Evolutionary conservation across 331 rosid genomes (phyloP), one percentile per base, ranked within the genome.

Genomic region (Spiraea crenata): DNA sequence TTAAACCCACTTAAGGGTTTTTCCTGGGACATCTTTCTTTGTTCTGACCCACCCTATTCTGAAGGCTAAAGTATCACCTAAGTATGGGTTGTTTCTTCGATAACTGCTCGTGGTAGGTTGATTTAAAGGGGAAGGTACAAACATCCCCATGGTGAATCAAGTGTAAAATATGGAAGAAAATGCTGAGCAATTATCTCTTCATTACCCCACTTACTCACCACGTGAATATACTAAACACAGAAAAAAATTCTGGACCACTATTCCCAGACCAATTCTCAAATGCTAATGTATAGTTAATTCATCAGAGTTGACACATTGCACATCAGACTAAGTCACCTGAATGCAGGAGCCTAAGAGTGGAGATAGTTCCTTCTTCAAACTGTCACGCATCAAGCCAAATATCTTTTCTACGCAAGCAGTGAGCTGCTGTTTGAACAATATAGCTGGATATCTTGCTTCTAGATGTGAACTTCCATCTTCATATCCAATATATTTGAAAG

Each of bases 401-500:
- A 91, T 87, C 87, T 95, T 95, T 86, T 95, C 97, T 25, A 95
- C 97, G 35, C 95, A 91, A 71, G 99, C 97, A 67, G 99, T 91
- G 63, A 95, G 81, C 79, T 95, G 99, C 65, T 95, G 99, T 82
- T 91, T 91, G 80, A 95, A 95, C 72, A 95, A 82, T 77, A 95
- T 89, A 76, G 99, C 97, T 14, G 99, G 99, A 83, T 91, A 91
- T 81, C 89, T 91, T n/a, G 96, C 96, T 83, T 91, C 99, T 54
- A 95, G 86, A 71, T 87, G 97, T 15, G 91, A 87, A 56, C 81
- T 64, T 47, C 96, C 96, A 81, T 95, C 96, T 71, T 89, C 99
- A 76, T 83, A 92, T 54, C 93, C 93, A 69, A 86, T 74, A 66
- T 69, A 82, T 78, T 88, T 89, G 49, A 91, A 74, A 39, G 97